Base-by-base conservation (phyloP, 2,329 filamentous ascomycete genomes). In the Fusarium gaditjirri region DNA sequence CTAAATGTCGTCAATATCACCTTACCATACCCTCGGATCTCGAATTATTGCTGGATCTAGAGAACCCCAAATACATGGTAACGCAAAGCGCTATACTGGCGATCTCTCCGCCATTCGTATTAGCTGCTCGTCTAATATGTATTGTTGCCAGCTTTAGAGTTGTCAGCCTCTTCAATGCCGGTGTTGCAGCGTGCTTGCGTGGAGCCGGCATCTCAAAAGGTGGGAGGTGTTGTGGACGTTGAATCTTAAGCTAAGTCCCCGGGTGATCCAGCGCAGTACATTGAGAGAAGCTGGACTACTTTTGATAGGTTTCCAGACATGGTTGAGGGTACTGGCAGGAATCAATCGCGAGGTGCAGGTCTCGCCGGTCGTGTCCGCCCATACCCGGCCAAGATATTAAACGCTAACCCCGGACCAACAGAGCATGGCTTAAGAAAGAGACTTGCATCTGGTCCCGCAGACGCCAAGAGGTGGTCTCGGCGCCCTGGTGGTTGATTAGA, bases 341-440 rank as follows among this genome's bases (percentile, higher is more conserved):
- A 58, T 63, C 62, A 68, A 46, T 47, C 43, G 46, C 41, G 36
- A 61, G 62, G 21, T 65, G 31, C 60, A 54, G 62, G 55, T 31
- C 69, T 61, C 70, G 66, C 72, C 41, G 64, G 55, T 29, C 53
- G 53, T 52, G 50, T 44, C 60, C 67, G 49, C 55, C 54, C 47
- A 61, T 59, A 65, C 44, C 70, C 58, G 67, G 63, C 44, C 2
- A 61, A 43, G 59, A 63, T 49, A 72, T 70, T 70, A 60, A 68
- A 70, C 73, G 64, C 69, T 70, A 64, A 71, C 36, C 60, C 72
- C 61, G 54, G 70, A 65, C 64, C 41, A 74, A 59, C 21, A 49
- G 55, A 23, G n/a, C 31, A 70, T 58, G 44, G 55, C 68, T 63
- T 44, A 68, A 70, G 68, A 63, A 64, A 64, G 64, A 62, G 68